Conservation (phyloP, 371 early-diverging fungal species). For the Lichtheimia hyalospora region DNA sequence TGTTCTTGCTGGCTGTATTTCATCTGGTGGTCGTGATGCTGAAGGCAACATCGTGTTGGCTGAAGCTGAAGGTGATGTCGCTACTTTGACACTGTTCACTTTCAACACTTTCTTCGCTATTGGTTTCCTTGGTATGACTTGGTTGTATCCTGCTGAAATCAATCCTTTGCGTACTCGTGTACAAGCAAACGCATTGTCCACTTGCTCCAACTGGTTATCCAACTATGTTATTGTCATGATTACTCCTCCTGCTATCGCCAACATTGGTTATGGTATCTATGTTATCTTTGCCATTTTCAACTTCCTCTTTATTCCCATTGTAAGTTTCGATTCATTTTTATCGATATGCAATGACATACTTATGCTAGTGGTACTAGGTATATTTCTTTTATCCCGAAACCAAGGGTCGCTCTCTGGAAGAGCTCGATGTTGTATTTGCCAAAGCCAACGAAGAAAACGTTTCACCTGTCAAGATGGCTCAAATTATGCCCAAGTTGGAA, state of each 20-base stretch:
- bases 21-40: conserved; percentile 9
- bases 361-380: conserved; percentile 8
- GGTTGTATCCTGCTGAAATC: conserved; percentile 59
- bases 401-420: conserved; percentile 66
- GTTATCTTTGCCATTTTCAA: conserved; percentile 39
- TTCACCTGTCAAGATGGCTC: conserved; percentile 20
- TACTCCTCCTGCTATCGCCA: conserved; percentile 26
- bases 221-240: conserved; percentile 40
- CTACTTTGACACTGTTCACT: conserved; percentile 36
- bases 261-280: conserved; percentile 39
- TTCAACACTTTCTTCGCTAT: conserved; percentile 57
- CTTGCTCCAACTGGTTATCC: conserved; percentile 61
- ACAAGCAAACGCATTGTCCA: conserved; percentile 37
- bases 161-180: conserved; percentile 32
- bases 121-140: conserved; percentile 58
- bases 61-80: conserved; percentile 21
- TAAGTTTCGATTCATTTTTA: background rate
- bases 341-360: background rate
- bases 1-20: conserved; percentile 8
- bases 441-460: conserved; percentile 15
- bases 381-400: conserved; percentile 76
- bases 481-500: conserved; percentile 13
- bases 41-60: conserved; percentile 13
- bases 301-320: conserved; percentile 29
- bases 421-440: conserved; percentile 44